A percentile compares a stretch with the other conserved stretches of the same genome.
phyloP scores from a whole-genome alignment of 2,329 filamentous ascomycete genomes.

The Botrytis pseudocinerea region DNA sequence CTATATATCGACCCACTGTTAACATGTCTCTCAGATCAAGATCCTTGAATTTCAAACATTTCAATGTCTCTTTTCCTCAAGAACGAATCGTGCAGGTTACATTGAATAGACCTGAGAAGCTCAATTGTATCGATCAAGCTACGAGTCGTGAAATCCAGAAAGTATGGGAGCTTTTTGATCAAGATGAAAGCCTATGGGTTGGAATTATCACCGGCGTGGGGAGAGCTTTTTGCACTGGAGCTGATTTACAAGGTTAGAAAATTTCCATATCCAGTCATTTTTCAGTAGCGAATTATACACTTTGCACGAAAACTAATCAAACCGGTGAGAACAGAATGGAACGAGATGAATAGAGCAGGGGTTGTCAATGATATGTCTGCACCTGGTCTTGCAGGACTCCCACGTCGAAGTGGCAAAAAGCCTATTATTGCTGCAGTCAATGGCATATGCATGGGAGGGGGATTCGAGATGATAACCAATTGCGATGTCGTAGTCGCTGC shows the following conservation, averaged over 20 bases:
- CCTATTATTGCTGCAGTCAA: constrained; percentile 75
- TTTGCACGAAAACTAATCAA: constrained; percentile 37
- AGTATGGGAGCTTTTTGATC: constrained; percentile 61
- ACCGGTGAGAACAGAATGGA: constrained; percentile 51
- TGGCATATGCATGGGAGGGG: constrained; percentile 70
- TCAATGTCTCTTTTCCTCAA: constrained; percentile 49
- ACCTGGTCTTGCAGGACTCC: constrained; percentile 48
- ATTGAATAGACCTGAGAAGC: constrained; percentile 56
- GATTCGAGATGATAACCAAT: constrained; percentile 74
- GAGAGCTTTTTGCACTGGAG: constrained; percentile 65
- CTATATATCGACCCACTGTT: background rate
- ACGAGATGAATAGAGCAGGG: constrained; percentile 37
- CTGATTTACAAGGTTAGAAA: constrained; percentile 55
- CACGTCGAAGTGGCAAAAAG: constrained; percentile 62
- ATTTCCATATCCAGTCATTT: constrained; percentile 47
- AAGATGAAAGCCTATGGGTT: constrained; percentile 58
- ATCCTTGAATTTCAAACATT: constrained; percentile 24
- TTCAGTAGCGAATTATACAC: background rate
- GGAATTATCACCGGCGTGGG: constrained; percentile 63
- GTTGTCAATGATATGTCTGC: constrained; percentile 36
- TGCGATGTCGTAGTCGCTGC: constrained; percentile 66
- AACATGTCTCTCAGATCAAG: constrained; percentile 19
- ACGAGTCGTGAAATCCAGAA: constrained; percentile 44
- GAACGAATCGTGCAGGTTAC: constrained; percentile 59
- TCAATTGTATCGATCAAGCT: constrained; percentile 53